Percentiles rank a stretch among this genome's conserved stretches.
phyloP scores from a whole-genome alignment of 1,284 basidiomycete species.

The Meripilus lineatus region DNA sequence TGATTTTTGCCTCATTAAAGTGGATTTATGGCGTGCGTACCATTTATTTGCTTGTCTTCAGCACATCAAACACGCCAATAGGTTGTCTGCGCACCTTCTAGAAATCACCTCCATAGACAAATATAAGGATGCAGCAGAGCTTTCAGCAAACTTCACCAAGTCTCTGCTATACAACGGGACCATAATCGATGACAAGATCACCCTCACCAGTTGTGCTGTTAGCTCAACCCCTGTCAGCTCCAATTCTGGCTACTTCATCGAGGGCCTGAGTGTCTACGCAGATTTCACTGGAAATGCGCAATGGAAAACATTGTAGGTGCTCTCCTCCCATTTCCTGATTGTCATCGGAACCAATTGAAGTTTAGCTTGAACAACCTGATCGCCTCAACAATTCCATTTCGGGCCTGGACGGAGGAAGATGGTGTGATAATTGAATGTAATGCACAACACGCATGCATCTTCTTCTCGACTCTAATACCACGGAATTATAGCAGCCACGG shows the following conservation, averaged over 20 bases:
- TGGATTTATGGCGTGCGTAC: conserved; percentile 1
- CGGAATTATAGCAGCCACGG: neutral
- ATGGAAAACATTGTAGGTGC: conserved; percentile 4
- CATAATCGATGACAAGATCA: conserved; percentile 4
- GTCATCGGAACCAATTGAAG: neutral
- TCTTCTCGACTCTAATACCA: neutral
- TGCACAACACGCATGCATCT: too few species aligned
- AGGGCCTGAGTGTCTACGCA: conserved; percentile 8
- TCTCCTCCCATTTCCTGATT: neutral
- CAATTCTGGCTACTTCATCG: conserved; percentile 3
- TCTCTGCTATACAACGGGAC: conserved; percentile 3
- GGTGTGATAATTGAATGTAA: conserved; percentile 4
- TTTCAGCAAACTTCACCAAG: conserved; percentile 4
- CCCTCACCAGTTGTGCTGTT: neutral
- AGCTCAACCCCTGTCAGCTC: neutral
- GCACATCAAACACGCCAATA: neutral
- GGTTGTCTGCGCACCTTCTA: conserved; percentile 7
- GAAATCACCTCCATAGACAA: conserved; percentile 1
- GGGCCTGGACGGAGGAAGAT: conserved; percentile 1
- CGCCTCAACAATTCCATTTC: conserved; percentile 1
- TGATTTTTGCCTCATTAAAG: neutral
- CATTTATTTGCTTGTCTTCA: neutral
- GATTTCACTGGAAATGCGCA: conserved; percentile 1
- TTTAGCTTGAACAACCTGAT: conserved; percentile 4
- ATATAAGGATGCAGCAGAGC: conserved; percentile 4